Evolutionary conservation across 306 rosid genomes (phyloP).

Genomic region (Cicer pinnatifidum): DNA sequence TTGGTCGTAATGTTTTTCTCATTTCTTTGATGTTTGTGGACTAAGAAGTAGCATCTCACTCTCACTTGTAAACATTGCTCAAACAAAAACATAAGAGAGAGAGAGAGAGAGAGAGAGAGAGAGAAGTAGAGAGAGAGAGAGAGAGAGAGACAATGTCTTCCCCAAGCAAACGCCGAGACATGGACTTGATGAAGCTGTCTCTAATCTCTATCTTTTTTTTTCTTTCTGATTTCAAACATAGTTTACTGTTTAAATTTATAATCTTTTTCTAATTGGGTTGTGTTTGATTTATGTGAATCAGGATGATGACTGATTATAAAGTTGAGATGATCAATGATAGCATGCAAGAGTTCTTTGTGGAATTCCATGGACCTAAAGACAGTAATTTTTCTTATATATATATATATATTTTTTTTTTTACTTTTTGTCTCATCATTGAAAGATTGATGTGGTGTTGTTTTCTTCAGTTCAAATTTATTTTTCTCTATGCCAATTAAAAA

Average conservation of each 20-base stretch:
- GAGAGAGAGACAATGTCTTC: slow-evolving; percentile 63
- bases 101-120: background rate
- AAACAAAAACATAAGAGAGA: background rate
- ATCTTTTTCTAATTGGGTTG: slow-evolving; percentile 31
- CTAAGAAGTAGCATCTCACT: slow-evolving; percentile 31
- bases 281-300: slow-evolving; percentile 49
- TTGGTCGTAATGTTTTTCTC: background rate
- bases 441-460: background rate
- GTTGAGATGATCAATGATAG: slow-evolving; percentile 80
- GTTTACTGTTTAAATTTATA: slow-evolving; percentile 29
- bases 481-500: slow-evolving; percentile 13
- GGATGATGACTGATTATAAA: slow-evolving; percentile 95
- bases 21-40: background rate
- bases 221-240: background rate
- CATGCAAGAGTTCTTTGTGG: slow-evolving; percentile 78
- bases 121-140: background rate
- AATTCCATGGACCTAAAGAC: slow-evolving; percentile 83
- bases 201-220: slow-evolving; percentile 41
- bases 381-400: slow-evolving; percentile 54
- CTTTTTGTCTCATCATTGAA: background rate
- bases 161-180: slow-evolving; percentile 86
- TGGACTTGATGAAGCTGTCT: slow-evolving; percentile 96
- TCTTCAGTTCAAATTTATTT: background rate
- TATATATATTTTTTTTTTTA: background rate
- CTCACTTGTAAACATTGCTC: background rate